A percentile compares a stretch with the other conserved stretches of the same genome.
Evolutionary conservation across 352 stramenopile species (phyloP).

Genomic region (Thraustochytrium striatum): DNA sequence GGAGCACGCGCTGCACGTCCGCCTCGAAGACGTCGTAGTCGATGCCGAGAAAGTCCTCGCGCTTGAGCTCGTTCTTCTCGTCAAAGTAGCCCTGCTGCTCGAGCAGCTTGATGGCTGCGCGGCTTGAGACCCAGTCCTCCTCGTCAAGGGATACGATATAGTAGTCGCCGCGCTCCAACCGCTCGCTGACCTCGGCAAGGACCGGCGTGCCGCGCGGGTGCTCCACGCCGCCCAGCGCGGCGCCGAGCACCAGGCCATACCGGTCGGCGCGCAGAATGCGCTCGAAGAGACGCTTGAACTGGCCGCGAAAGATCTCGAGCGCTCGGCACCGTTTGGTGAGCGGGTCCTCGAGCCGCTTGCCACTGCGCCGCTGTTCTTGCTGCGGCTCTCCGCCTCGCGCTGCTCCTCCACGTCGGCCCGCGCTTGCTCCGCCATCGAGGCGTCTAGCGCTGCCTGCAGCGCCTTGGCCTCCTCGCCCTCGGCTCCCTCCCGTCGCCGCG

Average conservation of each 20-base stretch:
- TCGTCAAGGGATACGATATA: background rate
- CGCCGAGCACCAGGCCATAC: conserved; percentile 17
- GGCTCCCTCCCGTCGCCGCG: background rate
- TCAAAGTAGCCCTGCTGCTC: background rate
- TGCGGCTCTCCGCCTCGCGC: background rate
- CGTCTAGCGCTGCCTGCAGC: background rate
- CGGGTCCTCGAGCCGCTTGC: conserved; percentile 2
- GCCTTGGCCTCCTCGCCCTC: background rate
- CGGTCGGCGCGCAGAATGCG: conserved; percentile 1
- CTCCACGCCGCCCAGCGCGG: background rate
- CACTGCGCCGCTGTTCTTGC: background rate
- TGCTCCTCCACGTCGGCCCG: background rate
- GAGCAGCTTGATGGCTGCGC: conserved; percentile 13
- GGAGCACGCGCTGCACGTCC: background rate
- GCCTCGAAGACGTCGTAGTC: conserved; percentile 3
- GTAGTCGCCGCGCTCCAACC: background rate
- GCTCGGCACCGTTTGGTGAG: conserved; percentile 11
- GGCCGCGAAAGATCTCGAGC: conserved; percentile 27
- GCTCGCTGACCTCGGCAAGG: background rate
- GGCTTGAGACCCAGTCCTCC: conserved; percentile 7
- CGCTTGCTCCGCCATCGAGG: background rate
- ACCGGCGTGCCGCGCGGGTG: background rate
- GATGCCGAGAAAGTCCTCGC: conserved; percentile 31
- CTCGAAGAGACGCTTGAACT: conserved; percentile 37
- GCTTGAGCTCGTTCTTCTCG: background rate